Evolutionary conservation across 192 early-diverging fungal genomes (phyloP).

Genomic region (Coemansia sp.): DNA sequence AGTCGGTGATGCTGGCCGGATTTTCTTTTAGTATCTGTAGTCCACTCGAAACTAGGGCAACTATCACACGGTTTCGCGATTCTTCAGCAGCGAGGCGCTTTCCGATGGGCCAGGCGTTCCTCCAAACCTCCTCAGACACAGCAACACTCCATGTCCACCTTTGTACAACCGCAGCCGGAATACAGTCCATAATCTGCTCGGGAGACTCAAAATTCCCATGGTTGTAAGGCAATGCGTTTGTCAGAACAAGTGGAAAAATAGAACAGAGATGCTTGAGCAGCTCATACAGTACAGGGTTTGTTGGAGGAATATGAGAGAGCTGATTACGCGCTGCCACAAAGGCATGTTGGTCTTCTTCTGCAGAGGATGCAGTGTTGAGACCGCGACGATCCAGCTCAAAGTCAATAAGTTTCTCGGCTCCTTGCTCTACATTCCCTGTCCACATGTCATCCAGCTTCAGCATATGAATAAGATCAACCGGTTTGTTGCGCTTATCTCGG

Average conservation of each 20-base stretch:
- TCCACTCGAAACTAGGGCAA: neutral
- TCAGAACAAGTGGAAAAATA: conserved; percentile 25
- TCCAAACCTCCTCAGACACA: conserved; percentile 24
- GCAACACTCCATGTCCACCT: conserved; percentile 45
- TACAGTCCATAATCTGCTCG: conserved; percentile 15
- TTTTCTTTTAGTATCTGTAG: neutral
- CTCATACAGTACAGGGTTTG: conserved; percentile 6
- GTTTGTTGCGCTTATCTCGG: conserved; percentile 79
- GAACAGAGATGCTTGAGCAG: conserved; percentile 22
- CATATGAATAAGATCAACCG: conserved; percentile 79
- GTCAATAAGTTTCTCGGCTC: conserved; percentile 74
- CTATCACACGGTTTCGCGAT: conserved; percentile 26
- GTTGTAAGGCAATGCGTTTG: conserved; percentile 18
- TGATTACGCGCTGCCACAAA: neutral
- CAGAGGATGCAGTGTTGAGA: neutral
- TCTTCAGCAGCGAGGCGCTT: conserved; percentile 39
- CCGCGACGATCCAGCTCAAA: conserved; percentile 76
- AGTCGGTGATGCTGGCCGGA: neutral
- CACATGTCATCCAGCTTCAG: conserved; percentile 76
- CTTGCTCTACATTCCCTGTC: conserved; percentile 69
- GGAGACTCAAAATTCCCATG: conserved; percentile 5
- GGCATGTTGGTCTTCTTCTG: neutral
- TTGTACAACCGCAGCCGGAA: conserved; percentile 9
- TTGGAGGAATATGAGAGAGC: neutral
- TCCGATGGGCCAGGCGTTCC: conserved; percentile 29